These are phyloP conservation scores for Aspergillus bombycis DNA, from an alignment of 2,329 filamentous ascomycete genomes.

Conservation along the genomic window DNA sequence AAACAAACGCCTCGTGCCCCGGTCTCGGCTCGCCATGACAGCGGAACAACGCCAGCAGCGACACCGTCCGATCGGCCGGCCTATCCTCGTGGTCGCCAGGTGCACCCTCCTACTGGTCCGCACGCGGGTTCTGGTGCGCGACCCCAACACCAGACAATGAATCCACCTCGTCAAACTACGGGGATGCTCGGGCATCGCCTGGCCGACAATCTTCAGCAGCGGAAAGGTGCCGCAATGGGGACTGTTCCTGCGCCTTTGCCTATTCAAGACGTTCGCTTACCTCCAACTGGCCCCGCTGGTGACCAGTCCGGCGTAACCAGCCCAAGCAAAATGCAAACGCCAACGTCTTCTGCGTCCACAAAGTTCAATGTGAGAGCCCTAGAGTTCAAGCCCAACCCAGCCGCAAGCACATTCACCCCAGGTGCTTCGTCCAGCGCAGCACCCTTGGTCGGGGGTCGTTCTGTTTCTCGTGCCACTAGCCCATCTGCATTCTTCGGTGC, in stretches of 20 bases:
- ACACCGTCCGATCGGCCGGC: constrained; percentile 52
- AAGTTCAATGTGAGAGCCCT: constrained; percentile 65
- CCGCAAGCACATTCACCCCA: constrained; percentile 80
- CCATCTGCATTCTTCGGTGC: constrained; percentile 64
- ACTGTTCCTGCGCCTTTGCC: constrained; percentile 59
- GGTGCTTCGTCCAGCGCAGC: constrained; percentile 65
- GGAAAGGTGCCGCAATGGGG: constrained; percentile 46
- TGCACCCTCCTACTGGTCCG: constrained; percentile 51
- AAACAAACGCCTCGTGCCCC: constrained; percentile 54
- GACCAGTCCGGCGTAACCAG: constrained; percentile 53
- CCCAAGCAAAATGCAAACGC: constrained; percentile 53
- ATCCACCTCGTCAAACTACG: constrained; percentile 45
- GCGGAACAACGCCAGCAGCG: constrained; percentile 37
- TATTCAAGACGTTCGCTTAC: constrained; percentile 68
- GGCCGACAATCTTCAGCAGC: constrained; percentile 56
- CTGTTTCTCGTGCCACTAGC: constrained; percentile 51
- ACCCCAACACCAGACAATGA: constrained; percentile 46
- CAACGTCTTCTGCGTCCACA: constrained; percentile 55
- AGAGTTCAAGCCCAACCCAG: constrained; percentile 85
- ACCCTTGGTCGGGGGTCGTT: constrained; percentile 58
- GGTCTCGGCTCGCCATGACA: constrained; percentile 52
- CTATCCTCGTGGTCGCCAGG: constrained; percentile 50
- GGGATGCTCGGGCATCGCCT: constrained; percentile 56
- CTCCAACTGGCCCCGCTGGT: constrained; percentile 72
- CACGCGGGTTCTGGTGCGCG: constrained; percentile 46